Evolutionary conservation across 352 stramenopile genomes (phyloP).

Genomic region (Pythium plurisporium): DNA sequence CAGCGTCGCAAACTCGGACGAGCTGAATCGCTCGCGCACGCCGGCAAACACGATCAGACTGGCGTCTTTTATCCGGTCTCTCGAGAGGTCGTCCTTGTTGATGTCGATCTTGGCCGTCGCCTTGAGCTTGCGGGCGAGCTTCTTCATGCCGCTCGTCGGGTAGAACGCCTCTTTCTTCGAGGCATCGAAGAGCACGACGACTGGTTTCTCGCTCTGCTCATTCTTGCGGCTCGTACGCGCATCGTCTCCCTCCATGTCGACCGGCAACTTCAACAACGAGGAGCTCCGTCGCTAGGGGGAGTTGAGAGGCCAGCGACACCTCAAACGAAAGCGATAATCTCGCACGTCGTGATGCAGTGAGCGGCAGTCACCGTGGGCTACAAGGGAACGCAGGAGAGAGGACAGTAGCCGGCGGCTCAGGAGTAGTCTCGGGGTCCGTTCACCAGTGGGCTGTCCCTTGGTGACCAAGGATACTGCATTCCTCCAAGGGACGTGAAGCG

Average conservation of each 20-base stretch:
- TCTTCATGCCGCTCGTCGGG: constrained; percentile 90
- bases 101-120: constrained; percentile 85
- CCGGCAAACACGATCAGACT: constrained; percentile 88
- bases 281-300: not conserved
- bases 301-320: not conserved
- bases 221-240: constrained; percentile 10
- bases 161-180: constrained; percentile 94
- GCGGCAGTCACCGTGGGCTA: too few relatives aligned
- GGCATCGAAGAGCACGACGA: constrained; percentile 84
- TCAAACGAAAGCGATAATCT: too few relatives aligned
- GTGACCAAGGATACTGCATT: constrained; percentile 1
- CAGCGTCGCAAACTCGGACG: constrained; percentile 79
- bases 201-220: constrained; percentile 13
- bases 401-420: too few relatives aligned
- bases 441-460: too few relatives aligned
- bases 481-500: constrained; percentile 15
- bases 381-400: too few relatives aligned
- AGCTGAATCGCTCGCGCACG: constrained; percentile 87
- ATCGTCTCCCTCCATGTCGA: constrained; percentile 20
- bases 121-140: constrained; percentile 90
- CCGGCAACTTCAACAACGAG: constrained; percentile 4
- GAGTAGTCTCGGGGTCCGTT: too few relatives aligned
- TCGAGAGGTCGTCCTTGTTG: constrained; percentile 94
- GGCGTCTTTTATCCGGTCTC: constrained; percentile 84
- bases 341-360: too few relatives aligned